These are phyloP conservation scores for Ilex asprella DNA, from an alignment of 257 asterid species.

Conservation along the genomic window DNA sequence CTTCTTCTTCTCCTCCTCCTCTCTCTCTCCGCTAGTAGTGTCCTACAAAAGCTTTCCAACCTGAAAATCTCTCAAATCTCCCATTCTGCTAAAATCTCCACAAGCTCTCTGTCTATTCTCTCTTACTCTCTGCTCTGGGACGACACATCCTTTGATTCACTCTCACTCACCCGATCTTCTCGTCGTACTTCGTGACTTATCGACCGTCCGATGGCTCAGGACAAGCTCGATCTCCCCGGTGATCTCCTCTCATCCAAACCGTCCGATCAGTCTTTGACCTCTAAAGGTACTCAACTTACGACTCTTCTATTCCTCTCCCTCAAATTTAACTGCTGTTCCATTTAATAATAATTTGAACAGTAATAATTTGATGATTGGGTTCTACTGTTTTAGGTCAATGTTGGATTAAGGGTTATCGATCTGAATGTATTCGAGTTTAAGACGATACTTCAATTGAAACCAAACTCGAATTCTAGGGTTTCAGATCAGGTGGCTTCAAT, in stretches of 20 bases:
- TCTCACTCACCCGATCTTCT: constrained; percentile 2
- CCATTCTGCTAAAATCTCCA: neutral
- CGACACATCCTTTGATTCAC: constrained; percentile 12
- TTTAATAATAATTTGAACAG: too few relatives aligned
- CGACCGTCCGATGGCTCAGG: constrained; percentile 54
- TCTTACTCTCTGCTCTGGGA: neutral
- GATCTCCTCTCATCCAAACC: constrained; percentile 56
- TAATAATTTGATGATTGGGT: constrained; percentile 13
- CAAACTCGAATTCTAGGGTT: constrained; percentile 33
- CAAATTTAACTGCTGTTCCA: neutral
- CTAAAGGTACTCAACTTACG: constrained; percentile 48
- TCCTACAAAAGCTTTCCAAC: neutral
- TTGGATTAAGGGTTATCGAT: constrained; percentile 30
- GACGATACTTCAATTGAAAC: too few relatives aligned
- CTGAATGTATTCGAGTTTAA: constrained; percentile 11
- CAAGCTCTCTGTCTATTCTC: neutral
- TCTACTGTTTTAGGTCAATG: constrained; percentile 14
- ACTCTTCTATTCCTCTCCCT: neutral
- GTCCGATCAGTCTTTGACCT: constrained; percentile 70
- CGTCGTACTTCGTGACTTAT: constrained; percentile 13
- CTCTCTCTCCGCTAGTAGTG: neutral
- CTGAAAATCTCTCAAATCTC: neutral
- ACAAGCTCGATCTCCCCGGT: constrained; percentile 70
- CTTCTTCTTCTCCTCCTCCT: neutral
- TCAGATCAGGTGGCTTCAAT: constrained; percentile 31